These are phyloP conservation scores for Lasiosphaeria miniovina DNA, from an alignment of 495 filamentous ascomycete species.

Conservation along the genomic window DNA sequence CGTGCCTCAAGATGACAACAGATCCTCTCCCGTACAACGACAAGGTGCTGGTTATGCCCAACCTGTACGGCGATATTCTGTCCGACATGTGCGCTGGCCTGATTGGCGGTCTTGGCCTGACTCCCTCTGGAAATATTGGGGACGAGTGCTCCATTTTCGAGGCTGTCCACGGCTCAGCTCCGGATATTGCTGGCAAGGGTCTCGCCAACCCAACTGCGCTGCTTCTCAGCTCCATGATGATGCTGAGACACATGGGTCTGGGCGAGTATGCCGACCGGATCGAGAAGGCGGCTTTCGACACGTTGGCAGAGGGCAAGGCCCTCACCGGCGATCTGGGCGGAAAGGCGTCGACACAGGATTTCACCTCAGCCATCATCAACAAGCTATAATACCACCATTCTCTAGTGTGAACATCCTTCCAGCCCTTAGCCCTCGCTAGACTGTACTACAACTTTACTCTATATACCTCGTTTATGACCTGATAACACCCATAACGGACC, in stretches of 20 bases:
- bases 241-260: constrained; percentile 97
- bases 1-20: constrained; percentile 95
- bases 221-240: constrained; percentile 92
- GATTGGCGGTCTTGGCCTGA: constrained; percentile 94
- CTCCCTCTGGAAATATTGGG: constrained; percentile 97
- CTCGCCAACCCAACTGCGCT: constrained; percentile 95
- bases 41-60: constrained; percentile 99
- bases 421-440: constrained; percentile 15
- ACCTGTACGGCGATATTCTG: constrained; percentile 98
- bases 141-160: constrained; percentile 99
- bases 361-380: constrained; percentile 84
- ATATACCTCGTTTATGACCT: neutral
- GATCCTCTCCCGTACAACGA: constrained; percentile 95
- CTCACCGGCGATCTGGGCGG: constrained; percentile 95
- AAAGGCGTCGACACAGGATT: constrained; percentile 88
- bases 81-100: constrained; percentile 99
- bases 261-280: constrained; percentile 80
- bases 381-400: constrained; percentile 55
- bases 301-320: constrained; percentile 89
- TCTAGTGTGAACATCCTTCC: constrained; percentile 15
- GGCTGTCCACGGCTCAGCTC: constrained; percentile 96
- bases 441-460: constrained; percentile 16
- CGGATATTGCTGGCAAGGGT: constrained; percentile 93
- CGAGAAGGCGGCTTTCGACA: constrained; percentile 90
- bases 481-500: neutral